Conservation (phyloP, 1,284 basidiomycete species). For the Afroboletus lepidellus region DNA sequence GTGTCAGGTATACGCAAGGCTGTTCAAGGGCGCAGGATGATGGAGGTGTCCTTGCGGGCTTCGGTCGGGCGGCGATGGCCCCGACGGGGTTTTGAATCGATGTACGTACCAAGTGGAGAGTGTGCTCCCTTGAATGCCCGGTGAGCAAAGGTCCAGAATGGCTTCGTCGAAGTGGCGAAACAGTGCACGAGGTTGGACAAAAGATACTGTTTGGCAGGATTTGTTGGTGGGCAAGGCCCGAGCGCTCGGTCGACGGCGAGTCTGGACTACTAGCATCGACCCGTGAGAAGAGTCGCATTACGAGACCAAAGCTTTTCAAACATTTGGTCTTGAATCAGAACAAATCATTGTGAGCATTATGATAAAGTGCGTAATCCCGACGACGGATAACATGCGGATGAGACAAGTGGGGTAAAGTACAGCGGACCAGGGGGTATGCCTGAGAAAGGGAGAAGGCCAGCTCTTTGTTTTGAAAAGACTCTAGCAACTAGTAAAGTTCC, state of each 20-base stretch:
- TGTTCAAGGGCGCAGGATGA: too few species aligned
- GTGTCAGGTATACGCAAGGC: too few species aligned
- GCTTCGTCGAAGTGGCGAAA: background rate
- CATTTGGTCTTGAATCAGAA: constrained; percentile 3
- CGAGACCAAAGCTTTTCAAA: too few species aligned
- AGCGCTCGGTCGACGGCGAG: background rate
- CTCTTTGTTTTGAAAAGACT: constrained; percentile 31
- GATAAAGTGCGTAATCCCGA: constrained; percentile 36
- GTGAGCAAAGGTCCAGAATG: background rate
- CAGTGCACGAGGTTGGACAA: background rate
- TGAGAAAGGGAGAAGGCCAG: constrained; percentile 35
- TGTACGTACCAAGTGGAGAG: too few species aligned
- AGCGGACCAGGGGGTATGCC: constrained; percentile 42
- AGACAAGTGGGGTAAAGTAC: constrained; percentile 40
- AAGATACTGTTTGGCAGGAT: background rate
- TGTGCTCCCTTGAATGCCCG: too few species aligned
- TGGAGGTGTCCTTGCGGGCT: too few species aligned
- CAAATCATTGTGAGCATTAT: constrained; percentile 41
- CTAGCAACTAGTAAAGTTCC: constrained; percentile 31
- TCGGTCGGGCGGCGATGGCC: too few species aligned
- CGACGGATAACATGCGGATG: constrained; percentile 35
- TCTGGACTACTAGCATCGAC: too few species aligned
- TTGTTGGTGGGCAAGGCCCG: background rate
- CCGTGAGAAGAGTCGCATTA: too few species aligned
- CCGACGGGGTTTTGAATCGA: too few species aligned